A percentile compares a stretch with the other conserved stretches of the same genome.
These are phyloP conservation scores for Rhododendron griersonianum DNA, from an alignment of 148 eudicot species.

Conservation along the genomic window DNA sequence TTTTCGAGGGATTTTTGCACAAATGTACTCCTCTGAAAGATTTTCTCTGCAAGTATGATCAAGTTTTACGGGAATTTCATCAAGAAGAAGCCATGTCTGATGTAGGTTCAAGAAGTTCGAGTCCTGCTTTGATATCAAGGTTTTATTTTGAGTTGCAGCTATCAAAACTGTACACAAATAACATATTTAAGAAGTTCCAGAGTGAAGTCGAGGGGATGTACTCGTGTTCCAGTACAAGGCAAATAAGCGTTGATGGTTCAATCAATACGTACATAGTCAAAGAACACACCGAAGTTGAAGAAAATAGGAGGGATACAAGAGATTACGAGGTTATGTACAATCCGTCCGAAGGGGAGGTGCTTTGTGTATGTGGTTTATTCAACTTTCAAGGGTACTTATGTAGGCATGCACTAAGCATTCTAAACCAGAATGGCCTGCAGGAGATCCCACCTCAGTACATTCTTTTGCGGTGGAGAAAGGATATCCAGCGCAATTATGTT, in stretches of 20 bases:
- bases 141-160: constrained; percentile 33
- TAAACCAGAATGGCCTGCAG: constrained; percentile 25
- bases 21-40: constrained; percentile 18
- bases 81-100: constrained; percentile 24
- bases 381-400: constrained; percentile 30
- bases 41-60: constrained; percentile 19
- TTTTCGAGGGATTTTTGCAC: constrained; percentile 18
- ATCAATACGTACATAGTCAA: constrained; percentile 24
- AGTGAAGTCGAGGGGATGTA: constrained; percentile 24
- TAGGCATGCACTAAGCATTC: constrained; percentile 25
- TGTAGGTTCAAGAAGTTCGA: constrained; percentile 17
- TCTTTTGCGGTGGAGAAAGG: constrained; percentile 38
- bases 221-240: constrained; percentile 26
- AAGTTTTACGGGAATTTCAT: constrained; percentile 13
- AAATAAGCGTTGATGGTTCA: constrained; percentile 22
- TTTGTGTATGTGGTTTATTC: constrained; percentile 33
- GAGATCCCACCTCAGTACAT: constrained; percentile 37
- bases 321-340: constrained; percentile 30
- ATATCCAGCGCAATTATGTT: constrained; percentile 15
- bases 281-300: constrained; percentile 18
- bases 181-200: constrained; percentile 26
- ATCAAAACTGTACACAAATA: constrained; percentile 29
- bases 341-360: constrained; percentile 21
- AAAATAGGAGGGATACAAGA: constrained; percentile 18
- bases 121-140: constrained; percentile 11